A percentile compares a stretch with the other conserved stretches of the same genome.
Evolutionary conservation across 352 stramenopile species (phyloP).

Genomic region (Globisporangium spiculum): DNA sequence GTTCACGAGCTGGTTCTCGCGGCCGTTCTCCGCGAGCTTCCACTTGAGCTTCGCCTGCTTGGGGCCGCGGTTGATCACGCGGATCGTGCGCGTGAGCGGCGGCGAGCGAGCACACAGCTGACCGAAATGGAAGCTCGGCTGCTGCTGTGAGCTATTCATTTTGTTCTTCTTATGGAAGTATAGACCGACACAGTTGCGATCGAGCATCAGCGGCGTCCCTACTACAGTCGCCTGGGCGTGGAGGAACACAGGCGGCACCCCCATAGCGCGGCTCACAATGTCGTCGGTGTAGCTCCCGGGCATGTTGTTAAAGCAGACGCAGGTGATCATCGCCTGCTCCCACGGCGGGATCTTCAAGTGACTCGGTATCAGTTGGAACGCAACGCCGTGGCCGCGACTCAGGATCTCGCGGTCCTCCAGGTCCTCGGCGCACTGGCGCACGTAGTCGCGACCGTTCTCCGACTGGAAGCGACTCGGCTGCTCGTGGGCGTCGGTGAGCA

Average conservation of each 20-base stretch:
- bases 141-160: neutral
- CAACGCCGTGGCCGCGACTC: slow-evolving; percentile 43
- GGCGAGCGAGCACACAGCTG: slow-evolving; percentile 40
- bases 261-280: slow-evolving; percentile 50
- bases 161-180: slow-evolving; percentile 23
- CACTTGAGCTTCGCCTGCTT: slow-evolving; percentile 54
- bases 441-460: slow-evolving; percentile 39
- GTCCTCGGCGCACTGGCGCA: slow-evolving; percentile 35
- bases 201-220: slow-evolving; percentile 50
- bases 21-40: slow-evolving; percentile 46
- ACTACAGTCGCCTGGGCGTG: slow-evolving; percentile 52
- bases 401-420: slow-evolving; percentile 50
- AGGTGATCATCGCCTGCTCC: slow-evolving; percentile 45
- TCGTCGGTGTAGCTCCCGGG: slow-evolving; percentile 57
- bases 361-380: slow-evolving; percentile 38
- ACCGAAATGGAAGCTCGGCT: slow-evolving; percentile 50
- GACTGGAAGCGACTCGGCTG: slow-evolving; percentile 54
- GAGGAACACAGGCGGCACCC: slow-evolving; percentile 57
- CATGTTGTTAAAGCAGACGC: slow-evolving; percentile 82
- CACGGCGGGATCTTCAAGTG: slow-evolving; percentile 48
- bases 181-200: slow-evolving; percentile 68
- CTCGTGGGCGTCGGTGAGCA: slow-evolving; percentile 47
- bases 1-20: slow-evolving; percentile 52
- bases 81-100: slow-evolving; percentile 43
- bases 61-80: slow-evolving; percentile 67